These are phyloP conservation scores for Ceriops decandra DNA, from an alignment of 345 rosid genomes.

Conservation along the genomic window DNA sequence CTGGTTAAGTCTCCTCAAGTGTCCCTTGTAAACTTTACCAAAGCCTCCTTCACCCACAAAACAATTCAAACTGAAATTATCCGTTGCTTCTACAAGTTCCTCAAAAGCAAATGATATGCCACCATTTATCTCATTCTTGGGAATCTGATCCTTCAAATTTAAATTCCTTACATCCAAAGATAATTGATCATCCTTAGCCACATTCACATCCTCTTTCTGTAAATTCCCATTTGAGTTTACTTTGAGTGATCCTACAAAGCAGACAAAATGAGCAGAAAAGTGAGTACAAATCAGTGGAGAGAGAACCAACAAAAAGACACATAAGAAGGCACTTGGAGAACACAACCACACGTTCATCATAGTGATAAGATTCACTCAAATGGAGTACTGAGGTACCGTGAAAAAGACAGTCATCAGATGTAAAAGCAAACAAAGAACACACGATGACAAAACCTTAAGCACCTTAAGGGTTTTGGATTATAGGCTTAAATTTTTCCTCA, in stretches of 20 bases:
- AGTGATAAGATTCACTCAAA: neutral
- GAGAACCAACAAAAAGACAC: constrained; percentile 12
- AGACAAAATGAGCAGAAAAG: constrained; percentile 14
- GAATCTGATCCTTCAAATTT: constrained; percentile 40
- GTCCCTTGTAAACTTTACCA: constrained; percentile 75
- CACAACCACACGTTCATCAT: neutral
- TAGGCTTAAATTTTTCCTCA: constrained; percentile 9
- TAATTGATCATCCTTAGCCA: constrained; percentile 40
- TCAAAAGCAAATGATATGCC: constrained; percentile 43
- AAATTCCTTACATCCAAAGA: constrained; percentile 43
- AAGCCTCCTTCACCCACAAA: constrained; percentile 90
- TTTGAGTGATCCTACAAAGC: constrained; percentile 42
- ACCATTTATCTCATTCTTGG: constrained; percentile 27
- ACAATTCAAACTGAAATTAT: constrained; percentile 57
- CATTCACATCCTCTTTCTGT: constrained; percentile 32
- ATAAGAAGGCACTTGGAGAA: neutral
- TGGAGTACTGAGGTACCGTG: neutral
- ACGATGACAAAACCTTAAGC: constrained; percentile 11
- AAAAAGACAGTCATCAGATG: constrained; percentile 13
- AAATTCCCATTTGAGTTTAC: constrained; percentile 38
- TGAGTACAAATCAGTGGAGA: neutral
- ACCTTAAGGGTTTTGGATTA: constrained; percentile 16
- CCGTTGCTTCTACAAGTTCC: constrained; percentile 61
- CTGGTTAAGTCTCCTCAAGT: constrained; percentile 49
- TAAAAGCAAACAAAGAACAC: constrained; percentile 13